A percentile compares a stretch with the other conserved stretches of the same genome.
phyloP scores from a whole-genome alignment of 768 basidiomycete genomes.

The Tremella fuciformis region DNA sequence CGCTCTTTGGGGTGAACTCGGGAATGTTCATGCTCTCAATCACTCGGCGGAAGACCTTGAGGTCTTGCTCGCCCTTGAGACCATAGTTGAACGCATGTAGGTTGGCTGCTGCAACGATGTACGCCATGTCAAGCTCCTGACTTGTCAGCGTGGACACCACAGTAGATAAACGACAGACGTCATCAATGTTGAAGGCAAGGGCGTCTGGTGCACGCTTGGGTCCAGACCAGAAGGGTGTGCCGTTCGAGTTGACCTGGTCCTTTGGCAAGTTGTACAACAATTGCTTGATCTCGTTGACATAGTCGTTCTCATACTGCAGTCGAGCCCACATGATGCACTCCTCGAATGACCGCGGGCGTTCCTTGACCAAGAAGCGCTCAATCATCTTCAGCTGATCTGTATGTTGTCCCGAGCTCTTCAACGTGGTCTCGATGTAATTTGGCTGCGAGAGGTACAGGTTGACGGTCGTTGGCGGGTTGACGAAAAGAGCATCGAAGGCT shows the following conservation, averaged over 20 bases:
- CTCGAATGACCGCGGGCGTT: constrained; percentile 92
- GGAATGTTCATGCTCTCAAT: constrained; percentile 80
- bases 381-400: constrained; percentile 86
- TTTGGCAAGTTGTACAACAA: constrained; percentile 90
- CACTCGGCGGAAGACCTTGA: constrained; percentile 73
- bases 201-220: constrained; percentile 96
- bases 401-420: constrained; percentile 89
- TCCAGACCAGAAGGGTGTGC: constrained; percentile 98
- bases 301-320: constrained; percentile 89
- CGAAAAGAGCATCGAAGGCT: constrained; percentile 87
- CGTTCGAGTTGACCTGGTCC: constrained; percentile 80
- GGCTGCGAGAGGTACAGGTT: constrained; percentile 96
- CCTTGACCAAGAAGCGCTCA: constrained; percentile 78
- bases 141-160: constrained; percentile 4
- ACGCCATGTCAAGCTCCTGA: constrained; percentile 79
- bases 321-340: constrained; percentile 98
- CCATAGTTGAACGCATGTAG: constrained; percentile 98
- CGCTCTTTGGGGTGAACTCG: constrained; percentile 87
- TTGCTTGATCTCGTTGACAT: constrained; percentile 88
- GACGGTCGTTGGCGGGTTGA: constrained; percentile 88
- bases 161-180: constrained; percentile 61
- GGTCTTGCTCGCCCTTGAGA: constrained; percentile 80
- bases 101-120: constrained; percentile 89
- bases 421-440: constrained; percentile 83
- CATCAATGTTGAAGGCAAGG: constrained; percentile 75